phyloP scores from a whole-genome alignment of 2,329 filamentous ascomycete genomes.

The Emergomyces africanus region DNA sequence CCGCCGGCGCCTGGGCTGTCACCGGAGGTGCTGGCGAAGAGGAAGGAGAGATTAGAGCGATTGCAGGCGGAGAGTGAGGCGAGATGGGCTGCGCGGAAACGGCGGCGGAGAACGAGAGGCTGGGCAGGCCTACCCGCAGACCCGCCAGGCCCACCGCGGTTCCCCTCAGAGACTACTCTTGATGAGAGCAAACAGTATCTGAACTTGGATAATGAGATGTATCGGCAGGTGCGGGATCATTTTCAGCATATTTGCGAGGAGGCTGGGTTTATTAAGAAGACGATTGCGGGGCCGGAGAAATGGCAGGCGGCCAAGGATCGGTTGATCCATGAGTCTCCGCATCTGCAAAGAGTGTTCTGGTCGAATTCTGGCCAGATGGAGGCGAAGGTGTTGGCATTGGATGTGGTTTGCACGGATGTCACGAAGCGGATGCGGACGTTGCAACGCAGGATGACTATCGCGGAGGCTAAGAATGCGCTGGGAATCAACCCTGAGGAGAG shows the following conservation, averaged over 20 bases:
- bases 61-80: slow-evolving; percentile 49
- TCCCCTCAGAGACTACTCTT: slow-evolving; percentile 70
- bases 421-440: slow-evolving; percentile 63
- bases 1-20: slow-evolving; percentile 25
- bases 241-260: slow-evolving; percentile 61
- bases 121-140: slow-evolving; percentile 57
- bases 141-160: slow-evolving; percentile 55
- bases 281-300: slow-evolving; percentile 54
- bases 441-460: slow-evolving; percentile 55
- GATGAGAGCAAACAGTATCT: slow-evolving; percentile 64
- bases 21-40: slow-evolving; percentile 39
- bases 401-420: slow-evolving; percentile 69
- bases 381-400: slow-evolving; percentile 55
- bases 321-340: slow-evolving; percentile 50
- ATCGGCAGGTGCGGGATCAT: slow-evolving; percentile 50
- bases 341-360: slow-evolving; percentile 52
- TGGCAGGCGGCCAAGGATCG: slow-evolving; percentile 61
- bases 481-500: slow-evolving; percentile 56
- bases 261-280: slow-evolving; percentile 60
- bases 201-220: slow-evolving; percentile 48
- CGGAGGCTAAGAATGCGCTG: slow-evolving; percentile 60
- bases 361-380: slow-evolving; percentile 45
- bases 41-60: slow-evolving; percentile 41
- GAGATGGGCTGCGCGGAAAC: slow-evolving; percentile 50
- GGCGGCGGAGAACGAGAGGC: slow-evolving; percentile 54